Evolutionary conservation across 306 rosid species (phyloP), one percentile per base, ranked within the genome.

Genomic region (Benincasa hispida): DNA sequence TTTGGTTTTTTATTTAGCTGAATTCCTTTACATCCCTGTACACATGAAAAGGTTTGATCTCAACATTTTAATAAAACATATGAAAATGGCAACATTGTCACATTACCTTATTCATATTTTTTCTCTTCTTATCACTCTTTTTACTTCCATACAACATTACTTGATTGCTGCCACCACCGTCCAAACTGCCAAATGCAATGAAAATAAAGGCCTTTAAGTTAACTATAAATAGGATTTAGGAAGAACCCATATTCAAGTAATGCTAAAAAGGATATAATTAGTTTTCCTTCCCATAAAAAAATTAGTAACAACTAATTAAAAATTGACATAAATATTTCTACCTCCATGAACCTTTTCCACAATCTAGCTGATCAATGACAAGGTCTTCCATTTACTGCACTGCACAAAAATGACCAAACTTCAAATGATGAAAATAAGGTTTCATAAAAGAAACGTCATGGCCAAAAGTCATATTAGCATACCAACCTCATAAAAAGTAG

Each of bases 151-250:
- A 88, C 73, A 87, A 74, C 56, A 82, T 56, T 9, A 84, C 47
- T 24, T 85, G 83, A 35, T 89, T 89, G 73, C 89, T 82, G 30
- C 81, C 91, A 51, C 79, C 82, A 48, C 28, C 83, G 80, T 85
- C 88, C 84, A 82, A 21, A 83, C 90, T 87, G 74, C n/a, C 67
- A 87, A 55, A 45, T 21, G 22, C 37, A 30, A 37, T 37, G 47
- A 10, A 22, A 28, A 42, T 37, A 65, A 42, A 69, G 42, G 32
- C 48, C 19, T 17, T 61, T 5, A 24, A 35, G 13, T 24, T 17
- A 65, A 53, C 28, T 61, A 76, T 21, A 68, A 18, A 28, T 69
- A 14, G 35, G 57, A n/a, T n/a, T n/a, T n/a, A n/a, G n/a, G n/a
- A n/a, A n/a, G n/a, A 39, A 66, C 9, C 53, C 47, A 42, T 59